A percentile compares a stretch with the other conserved stretches of the same genome.
Evolutionary conservation across 106 monocot species (phyloP).

Genomic region (Amphibolis antarctica): DNA sequence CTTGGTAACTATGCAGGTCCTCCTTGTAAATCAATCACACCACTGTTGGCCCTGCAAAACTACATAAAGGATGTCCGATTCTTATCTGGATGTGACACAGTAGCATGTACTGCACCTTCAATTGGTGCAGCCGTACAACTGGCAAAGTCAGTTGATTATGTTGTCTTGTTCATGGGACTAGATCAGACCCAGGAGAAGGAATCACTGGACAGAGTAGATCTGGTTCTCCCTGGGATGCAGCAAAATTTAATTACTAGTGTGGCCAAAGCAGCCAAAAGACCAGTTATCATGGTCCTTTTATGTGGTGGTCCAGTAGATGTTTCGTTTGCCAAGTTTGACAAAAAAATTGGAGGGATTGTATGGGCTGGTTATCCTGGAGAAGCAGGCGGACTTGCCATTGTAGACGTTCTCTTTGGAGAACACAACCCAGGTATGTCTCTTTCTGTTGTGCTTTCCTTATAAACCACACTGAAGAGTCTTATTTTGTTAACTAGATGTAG

Average conservation of each 20-base stretch:
- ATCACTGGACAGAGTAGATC: slow-evolving; percentile 49
- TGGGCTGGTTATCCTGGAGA: slow-evolving; percentile 99
- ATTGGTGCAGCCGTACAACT: slow-evolving; percentile 43
- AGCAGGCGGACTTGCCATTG: slow-evolving; percentile 72
- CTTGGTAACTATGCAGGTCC: slow-evolving; percentile 81
- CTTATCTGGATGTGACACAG: slow-evolving; percentile 47
- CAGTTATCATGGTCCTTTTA: slow-evolving; percentile 66
- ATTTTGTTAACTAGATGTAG: no score
- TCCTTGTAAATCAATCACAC: slow-evolving; percentile 50
- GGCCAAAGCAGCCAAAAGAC: slow-evolving; percentile 54
- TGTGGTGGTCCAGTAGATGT: slow-evolving; percentile 87
- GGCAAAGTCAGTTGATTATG: slow-evolving; percentile 62
- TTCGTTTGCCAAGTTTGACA: slow-evolving; percentile 51
- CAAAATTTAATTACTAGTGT: slow-evolving; percentile 45
- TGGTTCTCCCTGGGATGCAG: slow-evolving; percentile 74
- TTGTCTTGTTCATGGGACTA: slow-evolving; percentile 74
- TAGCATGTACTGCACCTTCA: slow-evolving; percentile 30
- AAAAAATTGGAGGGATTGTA: slow-evolving; percentile 45
- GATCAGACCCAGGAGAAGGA: slow-evolving; percentile 62
- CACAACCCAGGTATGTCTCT: slow-evolving; percentile 67
- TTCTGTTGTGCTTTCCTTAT: not conserved
- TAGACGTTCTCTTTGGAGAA: slow-evolving; percentile 61
- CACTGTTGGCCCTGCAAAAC: slow-evolving; percentile 40
- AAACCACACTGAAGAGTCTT: no score
- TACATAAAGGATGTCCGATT: slow-evolving; percentile 37